Base-by-base conservation (phyloP, 257 asterid species). In the Buddleja alternifolia region DNA sequence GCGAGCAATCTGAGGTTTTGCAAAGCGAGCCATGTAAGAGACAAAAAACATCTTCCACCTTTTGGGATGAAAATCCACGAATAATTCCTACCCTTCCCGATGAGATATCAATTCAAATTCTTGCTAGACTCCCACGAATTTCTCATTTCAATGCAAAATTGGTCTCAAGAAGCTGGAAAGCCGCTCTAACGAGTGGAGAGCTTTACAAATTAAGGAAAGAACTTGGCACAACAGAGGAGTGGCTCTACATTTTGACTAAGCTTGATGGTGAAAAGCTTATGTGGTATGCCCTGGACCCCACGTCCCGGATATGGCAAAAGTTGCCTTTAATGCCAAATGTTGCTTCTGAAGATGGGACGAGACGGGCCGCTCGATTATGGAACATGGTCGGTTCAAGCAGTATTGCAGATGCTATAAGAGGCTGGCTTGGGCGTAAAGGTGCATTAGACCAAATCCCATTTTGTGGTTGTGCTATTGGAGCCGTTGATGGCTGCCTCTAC, bases 391-490 rank as follows among this genome's bases (percentile, higher is more conserved):
- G 80, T 62, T 70, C 93, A 17, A 74, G 85, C 21, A 39, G 81
- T 7, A 74, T 90, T 71, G 86, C 87, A 9, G 95, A 83, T 74
- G 82, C 85, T 67, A 74, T 90, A 39, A 77, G 85, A 78, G 86
- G 88, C 16, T 92, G 84, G 93, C 77, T 89, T 57, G 87, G 93
- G 63, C 84, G 79, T 70, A 85, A 71, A 74, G 86, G 77, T 54
- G 80, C 86, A 15, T 54, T 84, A 65, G 92, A 84, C 68, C 89
- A 85, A 60, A 83, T 89, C 53, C 92, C 90, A 3, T 91, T 79
- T 67, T 89, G 97, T 75, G 98, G 97, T 41, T 85, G 96, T 80
- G 84, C 97, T 25, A 72, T 87, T 4, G 96, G 93, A 78, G 87
- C 95, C 14, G 85, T 91, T 10, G 84, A 81, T 67, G 96, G 95